A percentile compares a stretch with the other conserved stretches of the same genome.
phyloP scores from a whole-genome alignment of 176 grass and related monocot species.

The Eremochloa ophiuroides region DNA sequence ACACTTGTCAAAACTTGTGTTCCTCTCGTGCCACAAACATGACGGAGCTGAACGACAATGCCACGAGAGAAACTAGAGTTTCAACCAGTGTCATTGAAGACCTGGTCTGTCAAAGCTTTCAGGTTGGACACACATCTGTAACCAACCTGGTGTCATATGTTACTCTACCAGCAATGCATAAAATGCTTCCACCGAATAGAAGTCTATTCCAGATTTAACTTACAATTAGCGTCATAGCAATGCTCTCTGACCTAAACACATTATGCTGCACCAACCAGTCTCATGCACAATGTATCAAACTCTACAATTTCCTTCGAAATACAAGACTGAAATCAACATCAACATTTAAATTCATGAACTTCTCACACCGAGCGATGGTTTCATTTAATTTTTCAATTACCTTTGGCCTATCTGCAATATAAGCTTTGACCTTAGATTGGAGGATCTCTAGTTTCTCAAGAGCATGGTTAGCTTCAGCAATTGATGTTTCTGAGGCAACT shows the following conservation, averaged over 20 bases:
- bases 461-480: neutral
- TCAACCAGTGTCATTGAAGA: too few species aligned
- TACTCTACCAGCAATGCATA: too few species aligned
- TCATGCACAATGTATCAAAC: neutral
- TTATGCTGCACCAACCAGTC: neutral
- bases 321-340: conserved; percentile 18
- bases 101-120: too few species aligned
- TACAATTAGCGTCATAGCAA: too few species aligned
- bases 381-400: conserved; percentile 21
- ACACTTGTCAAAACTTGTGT: too few species aligned
- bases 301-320: conserved; percentile 33
- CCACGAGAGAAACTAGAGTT: too few species aligned
- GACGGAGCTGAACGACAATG: too few species aligned
- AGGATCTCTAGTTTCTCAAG: conserved; percentile 34
- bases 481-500: neutral
- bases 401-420: conserved; percentile 21
- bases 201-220: too few species aligned
- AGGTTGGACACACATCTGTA: too few species aligned
- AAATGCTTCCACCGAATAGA: too few species aligned
- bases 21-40: too few species aligned
- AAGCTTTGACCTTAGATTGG: conserved; percentile 12
- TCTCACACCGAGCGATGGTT: conserved; percentile 23
- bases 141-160: too few species aligned
- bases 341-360: conserved; percentile 1
- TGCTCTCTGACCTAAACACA: conserved; percentile 5